Conservation (phyloP, 164 flowering plant genomes). For the Nelumbo lutea region DNA sequence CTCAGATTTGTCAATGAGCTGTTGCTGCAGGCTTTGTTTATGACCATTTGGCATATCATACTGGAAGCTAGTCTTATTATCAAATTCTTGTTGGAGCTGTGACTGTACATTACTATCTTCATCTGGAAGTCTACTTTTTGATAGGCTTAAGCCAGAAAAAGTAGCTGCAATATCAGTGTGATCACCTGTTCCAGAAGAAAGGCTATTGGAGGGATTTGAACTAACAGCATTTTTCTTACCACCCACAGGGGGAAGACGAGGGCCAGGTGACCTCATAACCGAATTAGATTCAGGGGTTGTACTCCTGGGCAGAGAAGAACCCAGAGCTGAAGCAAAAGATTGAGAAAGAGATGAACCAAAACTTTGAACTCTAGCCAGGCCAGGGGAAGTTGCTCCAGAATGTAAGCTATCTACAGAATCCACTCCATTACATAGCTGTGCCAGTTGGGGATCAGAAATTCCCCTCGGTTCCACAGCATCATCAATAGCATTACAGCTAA, state of each 20-base stretch:
- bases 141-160: conserved; percentile 44
- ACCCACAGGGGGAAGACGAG: conserved; percentile 50
- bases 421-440: conserved; percentile 26
- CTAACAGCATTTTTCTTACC: conserved; percentile 35
- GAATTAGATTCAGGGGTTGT: conserved; percentile 58
- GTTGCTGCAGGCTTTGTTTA: conserved; percentile 35
- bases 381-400: conserved; percentile 27
- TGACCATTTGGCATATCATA: conserved; percentile 36
- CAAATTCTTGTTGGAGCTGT: conserved; percentile 27
- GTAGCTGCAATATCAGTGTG: conserved; percentile 42
- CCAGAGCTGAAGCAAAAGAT: conserved; percentile 44
- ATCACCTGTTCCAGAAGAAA: conserved; percentile 32
- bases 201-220: conserved; percentile 31
- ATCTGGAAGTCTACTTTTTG: conserved; percentile 32
- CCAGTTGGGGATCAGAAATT: conserved; percentile 21
- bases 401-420: conserved; percentile 35
- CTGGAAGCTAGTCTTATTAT: conserved; percentile 27
- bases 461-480: conserved; percentile 28
- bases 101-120: conserved; percentile 31
- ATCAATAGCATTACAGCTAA: conserved; percentile 46
- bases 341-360: conserved; percentile 34
- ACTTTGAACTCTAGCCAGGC: conserved; percentile 37
- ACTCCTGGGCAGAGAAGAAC: conserved; percentile 55
- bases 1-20: conserved; percentile 29
- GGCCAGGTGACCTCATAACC: conserved; percentile 36